These are phyloP conservation scores for Scytalidium sp. DNA, from an alignment of 2,329 filamentous ascomycete species.

Conservation along the genomic window DNA sequence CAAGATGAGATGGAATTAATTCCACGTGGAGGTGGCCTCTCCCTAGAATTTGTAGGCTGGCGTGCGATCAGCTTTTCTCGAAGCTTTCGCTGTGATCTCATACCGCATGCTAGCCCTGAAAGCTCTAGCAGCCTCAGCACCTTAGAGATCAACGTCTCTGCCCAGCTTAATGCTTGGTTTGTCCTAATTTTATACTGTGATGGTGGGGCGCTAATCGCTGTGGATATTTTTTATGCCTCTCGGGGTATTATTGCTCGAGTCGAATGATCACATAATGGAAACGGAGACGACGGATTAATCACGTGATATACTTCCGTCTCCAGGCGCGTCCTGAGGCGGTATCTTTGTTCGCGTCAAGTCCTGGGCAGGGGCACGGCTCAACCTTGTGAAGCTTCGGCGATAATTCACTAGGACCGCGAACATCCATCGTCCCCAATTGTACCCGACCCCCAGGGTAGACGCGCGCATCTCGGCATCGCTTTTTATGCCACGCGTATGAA, in stretches of 20 bases:
- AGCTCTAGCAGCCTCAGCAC: background rate
- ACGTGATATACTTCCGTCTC: background rate
- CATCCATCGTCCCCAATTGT: too few relatives aligned
- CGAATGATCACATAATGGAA: too few relatives aligned
- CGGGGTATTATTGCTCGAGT: too few relatives aligned
- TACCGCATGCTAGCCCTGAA: background rate
- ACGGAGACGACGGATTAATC: too few relatives aligned
- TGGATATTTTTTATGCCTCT: too few relatives aligned
- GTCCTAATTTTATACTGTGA: too few relatives aligned
- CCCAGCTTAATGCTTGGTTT: too few relatives aligned
- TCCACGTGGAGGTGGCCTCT: background rate
- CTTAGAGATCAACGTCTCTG: too few relatives aligned
- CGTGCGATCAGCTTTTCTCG: background rate
- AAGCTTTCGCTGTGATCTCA: background rate
- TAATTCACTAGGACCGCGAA: background rate
- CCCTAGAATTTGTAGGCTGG: background rate
- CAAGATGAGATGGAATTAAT: background rate
- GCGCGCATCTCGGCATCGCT: too few relatives aligned
- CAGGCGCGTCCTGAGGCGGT: background rate
- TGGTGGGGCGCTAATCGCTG: too few relatives aligned
- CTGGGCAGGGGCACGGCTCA: background rate
- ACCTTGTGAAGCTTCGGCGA: background rate
- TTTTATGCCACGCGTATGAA: too few relatives aligned
- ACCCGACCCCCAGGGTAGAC: too few relatives aligned
- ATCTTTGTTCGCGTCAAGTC: background rate